Evolutionary conservation across 2,329 filamentous ascomycete species (phyloP), one percentile per base, ranked within the genome.

Genomic region (Penicillium brevicompactum): DNA sequence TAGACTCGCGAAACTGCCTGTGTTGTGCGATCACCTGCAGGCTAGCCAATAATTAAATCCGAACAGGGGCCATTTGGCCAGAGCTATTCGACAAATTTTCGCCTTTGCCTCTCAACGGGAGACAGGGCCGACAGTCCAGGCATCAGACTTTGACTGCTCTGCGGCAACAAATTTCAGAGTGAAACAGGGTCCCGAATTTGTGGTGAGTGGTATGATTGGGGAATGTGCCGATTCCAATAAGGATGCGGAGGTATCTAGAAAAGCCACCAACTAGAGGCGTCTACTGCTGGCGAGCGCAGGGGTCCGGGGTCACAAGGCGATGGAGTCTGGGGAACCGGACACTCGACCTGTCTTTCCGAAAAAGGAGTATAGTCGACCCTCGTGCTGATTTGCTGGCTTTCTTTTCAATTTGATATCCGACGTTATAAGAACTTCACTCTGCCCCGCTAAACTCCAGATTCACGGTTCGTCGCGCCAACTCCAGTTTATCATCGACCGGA

Each of bases 371-470:
- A 53, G 41, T 48, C 18, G 34, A 53, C 48, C 5, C 16, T n/a
- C 48, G 31, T 32, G 37, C 38, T 21, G 41, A 45, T 40, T 55
- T 8, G 22, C 24, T 37, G 24, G 13, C 21, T n/a, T 21, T 30
- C 31, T 18, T 38, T 30, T 38, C 31, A 24, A 40, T 41, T 43
- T 31, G 34, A 49, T 34, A 48, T 49, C 41, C 31, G 24, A 27
- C 46, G 46, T 52, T 63, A 65, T 65, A 65, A 63, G 60, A 62
- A 60, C 55, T 51, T 38, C 52, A 51, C 43, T 16, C 37, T 44
- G 37, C 51, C 55, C 57, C 59, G 50, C 50, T 43, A 45, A 31
- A 21, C n/a, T 44, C 31, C 18, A 31, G 51, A 22, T 45, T 51
- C 43, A 53, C 49, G 50, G 40, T 45, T 46, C 30, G 43, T 57